Evolutionary conservation across 1,139 yeast species (phyloP).

Genomic region (Hyphopichia pseudoburtonii): DNA sequence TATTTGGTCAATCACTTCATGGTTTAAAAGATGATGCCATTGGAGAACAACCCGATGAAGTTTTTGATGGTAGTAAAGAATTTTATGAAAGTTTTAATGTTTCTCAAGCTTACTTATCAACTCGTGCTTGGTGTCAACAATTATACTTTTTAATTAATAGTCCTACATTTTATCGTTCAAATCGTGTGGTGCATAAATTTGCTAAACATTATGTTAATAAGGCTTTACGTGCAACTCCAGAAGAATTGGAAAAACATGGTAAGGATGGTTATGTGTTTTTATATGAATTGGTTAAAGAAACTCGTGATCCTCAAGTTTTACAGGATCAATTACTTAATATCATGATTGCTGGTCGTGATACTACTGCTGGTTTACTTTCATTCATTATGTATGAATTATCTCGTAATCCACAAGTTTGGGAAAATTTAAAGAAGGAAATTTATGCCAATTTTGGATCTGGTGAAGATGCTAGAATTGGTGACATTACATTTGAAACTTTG

Average conservation of each 20-base stretch:
- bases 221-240: constrained; percentile 27
- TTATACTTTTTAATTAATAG: constrained; percentile 26
- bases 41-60: constrained; percentile 19
- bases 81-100: constrained; percentile 31
- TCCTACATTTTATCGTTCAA: constrained; percentile 20
- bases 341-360: constrained; percentile 34
- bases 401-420: constrained; percentile 21
- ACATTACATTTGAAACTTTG: constrained; percentile 29
- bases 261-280: constrained; percentile 24
- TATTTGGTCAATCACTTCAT: constrained; percentile 38
- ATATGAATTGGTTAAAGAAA: constrained; percentile 28
- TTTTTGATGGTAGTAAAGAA: constrained; percentile 17
- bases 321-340: constrained; percentile 31
- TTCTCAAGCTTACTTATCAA: constrained; percentile 29
- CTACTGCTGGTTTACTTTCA: constrained; percentile 31
- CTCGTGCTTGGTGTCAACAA: constrained; percentile 29
- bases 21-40: constrained; percentile 31
- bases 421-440: constrained; percentile 22
- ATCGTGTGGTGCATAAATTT: constrained; percentile 26
- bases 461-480: constrained; percentile 15
- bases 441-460: constrained; percentile 21
- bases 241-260: constrained; percentile 20
- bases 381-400: constrained; percentile 26
- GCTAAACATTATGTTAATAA: constrained; percentile 27
- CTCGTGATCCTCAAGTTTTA: constrained; percentile 24